These are phyloP conservation scores for Yamadazyma laniorum DNA, from an alignment of 805 yeast genomes.

Conservation along the genomic window DNA sequence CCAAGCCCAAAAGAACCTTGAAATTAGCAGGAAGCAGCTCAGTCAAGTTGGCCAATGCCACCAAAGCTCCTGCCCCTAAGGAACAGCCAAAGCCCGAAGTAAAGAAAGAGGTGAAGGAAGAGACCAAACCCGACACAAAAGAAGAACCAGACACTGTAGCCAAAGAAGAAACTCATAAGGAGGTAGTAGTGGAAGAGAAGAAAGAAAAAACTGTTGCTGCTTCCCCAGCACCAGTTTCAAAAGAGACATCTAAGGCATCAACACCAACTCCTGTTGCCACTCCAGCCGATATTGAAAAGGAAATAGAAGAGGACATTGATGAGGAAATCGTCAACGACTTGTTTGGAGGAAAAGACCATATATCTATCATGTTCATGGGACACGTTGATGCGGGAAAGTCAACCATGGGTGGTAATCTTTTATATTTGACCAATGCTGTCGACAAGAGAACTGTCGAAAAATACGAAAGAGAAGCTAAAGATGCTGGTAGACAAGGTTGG, in stretches of 20 bases:
- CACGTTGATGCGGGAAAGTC: constrained; percentile 99
- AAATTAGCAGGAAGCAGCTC: constrained; percentile 66
- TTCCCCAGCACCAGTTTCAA: constrained; percentile 15
- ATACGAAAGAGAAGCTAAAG: constrained; percentile 97
- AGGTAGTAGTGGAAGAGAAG: constrained; percentile 17
- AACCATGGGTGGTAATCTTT: constrained; percentile 97
- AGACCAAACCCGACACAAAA: constrained; percentile 14
- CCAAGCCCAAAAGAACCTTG: constrained; percentile 66
- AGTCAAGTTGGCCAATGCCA: constrained; percentile 58
- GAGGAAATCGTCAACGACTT: constrained; percentile 85
- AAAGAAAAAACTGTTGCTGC: constrained; percentile 18
- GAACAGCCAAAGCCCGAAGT: constrained; percentile 15
- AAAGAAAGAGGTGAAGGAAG: constrained; percentile 16
- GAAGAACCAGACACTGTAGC: constrained; percentile 16
- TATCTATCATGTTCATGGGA: constrained; percentile 97
- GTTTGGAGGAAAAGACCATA: constrained; percentile 97
- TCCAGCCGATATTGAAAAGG: constrained; percentile 48
- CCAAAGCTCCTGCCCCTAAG: constrained; percentile 27
- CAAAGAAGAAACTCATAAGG: constrained; percentile 13
- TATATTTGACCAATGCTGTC: constrained; percentile 92
- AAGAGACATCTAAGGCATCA: constrained; percentile 11
- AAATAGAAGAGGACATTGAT: constrained; percentile 80
- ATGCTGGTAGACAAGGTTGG: constrained; percentile 99
- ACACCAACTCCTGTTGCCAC: constrained; percentile 17
- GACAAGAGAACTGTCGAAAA: constrained; percentile 98